Evolutionary conservation across 2,329 filamentous ascomycete species (phyloP), one percentile per base, ranked within the genome.

Genomic region (Aspergillus chevalieri): DNA sequence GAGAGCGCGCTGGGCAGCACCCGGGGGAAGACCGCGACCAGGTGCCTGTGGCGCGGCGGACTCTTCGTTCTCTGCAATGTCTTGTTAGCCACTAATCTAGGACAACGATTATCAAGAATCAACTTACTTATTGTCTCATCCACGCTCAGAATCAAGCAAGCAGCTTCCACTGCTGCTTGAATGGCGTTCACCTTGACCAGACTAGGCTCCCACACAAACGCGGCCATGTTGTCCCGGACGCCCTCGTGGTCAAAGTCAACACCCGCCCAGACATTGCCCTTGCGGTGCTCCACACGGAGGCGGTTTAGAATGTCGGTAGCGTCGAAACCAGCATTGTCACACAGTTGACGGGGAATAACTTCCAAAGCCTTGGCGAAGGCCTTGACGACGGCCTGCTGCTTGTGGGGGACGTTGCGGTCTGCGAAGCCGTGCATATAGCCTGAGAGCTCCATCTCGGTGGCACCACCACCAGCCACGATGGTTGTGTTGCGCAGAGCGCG

Each of bases 271-370:
- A 83, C 84, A 66, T 87, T 87, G 59, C 90, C 90, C 76, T 92
- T 93, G 68, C 89, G 84, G 77, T 98, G 93, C 80, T 96, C 92
- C 52, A 97, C 93, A 49, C 93, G 88, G 58, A 98, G 80, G 65
- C 89, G 85, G 79, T 97, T 98, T 56, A 98, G 83, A 59, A 98
- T 96, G 66, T 98, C 93, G 46, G 93, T 98, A 22, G 93, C 91
- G 67, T 98, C 93, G 68, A 98, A 97, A 56, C 93, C 93, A 49
- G 93, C 93, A 66, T 98, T 98, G 77, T 98, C 93, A 77, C 93
- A 98, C 52, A 98, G 80, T 75, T 97, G 93, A 63, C 93, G 86
- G 19, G 93, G 93, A 61, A 98, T 94, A 52, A 97, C 86, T 75
- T 98, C 93, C 48, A 98, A 82, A 1, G 93, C 93, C 77, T 95